phyloP scores from a whole-genome alignment of 2,329 filamentous ascomycete genomes.

The Xylariomycetidae sp. region DNA sequence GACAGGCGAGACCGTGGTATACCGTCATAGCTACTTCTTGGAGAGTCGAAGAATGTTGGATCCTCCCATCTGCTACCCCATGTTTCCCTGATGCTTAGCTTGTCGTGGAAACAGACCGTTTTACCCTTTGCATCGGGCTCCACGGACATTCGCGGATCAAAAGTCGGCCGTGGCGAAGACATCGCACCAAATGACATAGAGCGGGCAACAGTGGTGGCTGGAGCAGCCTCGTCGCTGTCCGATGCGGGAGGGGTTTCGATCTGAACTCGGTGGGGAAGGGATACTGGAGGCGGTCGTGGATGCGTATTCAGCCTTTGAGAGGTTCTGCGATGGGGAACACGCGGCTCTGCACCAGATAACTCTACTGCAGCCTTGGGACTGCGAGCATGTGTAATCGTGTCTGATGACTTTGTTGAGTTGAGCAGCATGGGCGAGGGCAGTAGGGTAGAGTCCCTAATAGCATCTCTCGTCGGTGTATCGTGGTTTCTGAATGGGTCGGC shows the following conservation, averaged over 20 bases:
- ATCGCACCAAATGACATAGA: conserved; percentile 12
- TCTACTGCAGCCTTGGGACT: no score
- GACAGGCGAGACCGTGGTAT: conserved; percentile 12
- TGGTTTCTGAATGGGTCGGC: no score
- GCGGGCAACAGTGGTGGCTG: conserved; percentile 6
- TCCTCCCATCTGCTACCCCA: conserved; percentile 20
- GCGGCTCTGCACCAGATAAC: conserved; percentile 3
- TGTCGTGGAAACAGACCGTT: conserved; percentile 1
- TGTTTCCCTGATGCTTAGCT: conserved; percentile 15
- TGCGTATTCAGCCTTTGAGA: conserved; percentile 9
- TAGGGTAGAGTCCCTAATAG: conserved; percentile 13
- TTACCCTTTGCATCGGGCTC: conserved; percentile 2
- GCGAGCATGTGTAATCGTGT: no score
- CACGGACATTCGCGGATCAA: conserved; percentile 7
- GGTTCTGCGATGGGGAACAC: conserved; percentile 4
- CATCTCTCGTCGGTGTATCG: no score
- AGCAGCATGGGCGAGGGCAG: conserved; percentile 18
- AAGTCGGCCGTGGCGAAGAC: conserved; percentile 8
- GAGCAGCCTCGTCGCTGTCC: conserved; percentile 12
- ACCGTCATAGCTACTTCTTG: conserved; percentile 5
- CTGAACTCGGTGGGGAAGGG: conserved; percentile 3
- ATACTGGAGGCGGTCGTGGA: conserved; percentile 9
- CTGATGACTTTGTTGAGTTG: no score
- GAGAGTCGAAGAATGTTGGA: conserved; percentile 3
- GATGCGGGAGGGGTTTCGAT: conserved; percentile 16